Evolutionary conservation across 2,329 filamentous ascomycete genomes (phyloP), one percentile per base, ranked within the genome.

Genomic region (Aureobasidium melanogenum): DNA sequence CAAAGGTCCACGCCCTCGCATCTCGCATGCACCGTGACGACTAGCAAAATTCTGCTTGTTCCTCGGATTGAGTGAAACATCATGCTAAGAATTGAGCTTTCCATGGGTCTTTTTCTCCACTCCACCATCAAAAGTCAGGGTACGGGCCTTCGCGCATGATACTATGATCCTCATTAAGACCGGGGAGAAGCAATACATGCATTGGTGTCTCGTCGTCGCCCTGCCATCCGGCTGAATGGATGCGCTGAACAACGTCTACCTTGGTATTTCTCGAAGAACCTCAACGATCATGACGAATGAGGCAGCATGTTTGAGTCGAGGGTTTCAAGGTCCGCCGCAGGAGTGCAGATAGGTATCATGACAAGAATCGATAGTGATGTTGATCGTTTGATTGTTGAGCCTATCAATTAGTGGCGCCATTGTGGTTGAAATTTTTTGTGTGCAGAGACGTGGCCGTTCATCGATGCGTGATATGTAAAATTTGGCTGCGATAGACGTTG

Each of bases 211-310:
- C 41, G 41, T 47, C 41, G 54, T 57, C 54, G 54, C 54, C 54
- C 22, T 38, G 54, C 39, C 54, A 57, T 36, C 54, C 54, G 54
- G 39, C 9, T 56, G 30, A 47, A 47, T 57, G 54, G 54, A 46
- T 57, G 54, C 34, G 54, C 41, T 57, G 54, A 57, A 57, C 54
- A 57, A 57, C 54, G 54, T 47, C 41, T 57, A 47, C 54, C 54
- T 57, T 47, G 41, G 14, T 47, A 46, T 41, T 41, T 17, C 7
- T 44, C 15, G 17, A 26, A 38, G 30, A 26, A 57, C 9, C 5
- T 30, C 54, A 57, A 46, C 41, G 39, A 57, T n/a, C 54, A 57
- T 57, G 41, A 57, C 54, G 54, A 15, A 57, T 43, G 39, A 38
- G 30, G 54, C 54, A 57, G 54, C 30, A 22, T 28, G 32, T 47